Base-by-base conservation (phyloP, 805 yeast genomes). In the Metschnikowia koreensis region DNA sequence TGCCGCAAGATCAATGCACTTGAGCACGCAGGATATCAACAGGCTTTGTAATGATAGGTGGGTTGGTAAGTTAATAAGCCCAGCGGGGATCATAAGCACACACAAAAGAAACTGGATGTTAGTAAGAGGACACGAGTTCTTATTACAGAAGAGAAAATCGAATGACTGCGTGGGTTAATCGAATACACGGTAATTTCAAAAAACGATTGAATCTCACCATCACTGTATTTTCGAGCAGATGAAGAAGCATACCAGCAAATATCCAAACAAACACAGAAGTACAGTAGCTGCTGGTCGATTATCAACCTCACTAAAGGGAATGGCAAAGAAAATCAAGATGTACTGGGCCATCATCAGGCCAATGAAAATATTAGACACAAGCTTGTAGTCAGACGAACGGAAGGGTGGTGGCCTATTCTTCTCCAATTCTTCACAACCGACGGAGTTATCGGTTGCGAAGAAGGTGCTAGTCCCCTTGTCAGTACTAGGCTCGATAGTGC, bases 291-390 rank as follows among this genome's bases (percentile, higher is more conserved):
- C 29, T 0, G 76, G 76, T 10, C 76, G 55, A 42, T 68, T 61
- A 33, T 63, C 66, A 2, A 73, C 66, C 15, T 61, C 61, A 16
- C 70, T 73, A 47, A 68, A 68, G 1, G 77, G 76, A 12, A 69
- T 67, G 11, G 64, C 61, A 11, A 63, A 59, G 51, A 63, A 72
- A 10, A 66, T 56, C 13, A 60, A 46, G 17, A 69, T 50, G 51
- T 73, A 72, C 51, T 72, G 73, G 5, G 49, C 33, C 27, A 70
- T 51, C 27, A 71, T 56, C 33, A 60, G 43, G 1, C 56, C 58
- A 11, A 54, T 40, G 31, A 54, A 54, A 2, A 43, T 37, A 38
- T 54, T 51, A 15, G 50, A 49, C 13, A 48, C 40, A 27, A 50
- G 48, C n/a, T 41, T 38, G 40, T 52, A 52, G 16, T 48, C 47